Percentiles rank a stretch among this genome's conserved stretches.
Evolutionary conservation across 164 flowering plant genomes (phyloP).

Genomic region (Nelumbo lutea): DNA sequence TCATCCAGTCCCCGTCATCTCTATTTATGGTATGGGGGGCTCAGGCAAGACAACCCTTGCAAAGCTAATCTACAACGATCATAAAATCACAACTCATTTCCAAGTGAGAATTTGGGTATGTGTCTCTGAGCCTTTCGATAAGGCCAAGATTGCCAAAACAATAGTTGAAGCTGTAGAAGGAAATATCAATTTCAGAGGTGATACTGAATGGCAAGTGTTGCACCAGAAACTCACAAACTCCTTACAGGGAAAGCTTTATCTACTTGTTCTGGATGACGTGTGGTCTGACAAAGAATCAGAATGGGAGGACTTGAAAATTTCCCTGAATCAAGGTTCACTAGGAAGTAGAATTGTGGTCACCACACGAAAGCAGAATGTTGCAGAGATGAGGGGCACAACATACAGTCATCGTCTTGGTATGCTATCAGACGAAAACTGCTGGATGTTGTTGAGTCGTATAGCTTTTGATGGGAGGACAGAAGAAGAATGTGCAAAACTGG

Average conservation of each 20-base stretch:
- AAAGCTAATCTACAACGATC: slow-evolving; percentile 13
- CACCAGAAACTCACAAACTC: background rate
- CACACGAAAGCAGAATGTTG: background rate
- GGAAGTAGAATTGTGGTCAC: background rate
- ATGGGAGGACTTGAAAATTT: background rate
- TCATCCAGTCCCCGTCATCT: slow-evolving; percentile 1
- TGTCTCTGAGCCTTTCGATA: background rate
- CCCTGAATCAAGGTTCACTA: background rate
- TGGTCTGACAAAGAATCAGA: background rate
- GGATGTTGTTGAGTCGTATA: background rate
- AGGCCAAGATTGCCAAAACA: background rate
- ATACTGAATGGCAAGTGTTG: background rate
- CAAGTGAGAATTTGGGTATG: slow-evolving; percentile 4
- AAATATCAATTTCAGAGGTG: background rate
- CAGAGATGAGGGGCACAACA: background rate
- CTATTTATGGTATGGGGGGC: slow-evolving; percentile 25
- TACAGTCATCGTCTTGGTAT: background rate
- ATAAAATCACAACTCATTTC: slow-evolving; percentile 8
- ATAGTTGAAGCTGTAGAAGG: background rate
- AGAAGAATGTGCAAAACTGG: background rate
- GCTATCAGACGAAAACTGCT: background rate
- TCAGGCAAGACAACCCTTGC: slow-evolving; percentile 31
- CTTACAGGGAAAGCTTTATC: background rate
- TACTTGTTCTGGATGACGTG: background rate
- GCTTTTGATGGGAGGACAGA: background rate